Base-by-base conservation (phyloP, 192 early-diverging fungal species). In the Funneliformis geosporum region DNA sequence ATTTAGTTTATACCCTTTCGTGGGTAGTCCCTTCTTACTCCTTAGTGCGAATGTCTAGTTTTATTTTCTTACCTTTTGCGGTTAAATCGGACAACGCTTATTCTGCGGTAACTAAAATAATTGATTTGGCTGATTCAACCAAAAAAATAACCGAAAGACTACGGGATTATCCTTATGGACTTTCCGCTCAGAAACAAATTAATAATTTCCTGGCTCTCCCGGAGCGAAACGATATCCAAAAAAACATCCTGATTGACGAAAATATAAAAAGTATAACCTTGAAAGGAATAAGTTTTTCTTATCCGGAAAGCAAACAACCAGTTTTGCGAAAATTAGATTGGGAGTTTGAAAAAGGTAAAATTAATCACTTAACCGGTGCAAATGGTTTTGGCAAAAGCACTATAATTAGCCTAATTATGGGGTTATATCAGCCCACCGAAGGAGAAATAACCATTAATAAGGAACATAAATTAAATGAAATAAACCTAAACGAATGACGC, bases 361-460 rank as follows among this genome's bases (percentile, higher is more conserved):
- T 73, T 5, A 73, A 73, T 46, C 28, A 73, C 16, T 55, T 73
- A 21, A 27, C 25, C 0, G 46, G 71, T 2, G 71, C 5, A 43
- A 73, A 73, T 28, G 71, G 71, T 8, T 73, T 50, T 55, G 71
- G 71, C 4, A 73, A 73, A 73, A 73, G 71, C 21, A 73, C 71
- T 0, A 55, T 73, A 0, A 55, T 73, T 23, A 73, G 71, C 23
- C 50, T 73, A 55, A 73, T 73, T 73, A 73, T 73, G 71, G 71
- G 71, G 1, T 11, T 73, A 25, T 47, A 73, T 55, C 71, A 73
- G 5, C 71, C 71, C 9, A 1, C 50, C 0, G 2, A 73, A 47
- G 71, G 71, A 6, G 14, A 73, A 55, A 73, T 73, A 73, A 0
- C 55, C 0, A 73, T 73, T 55, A 73, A 73, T 73, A 44, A 73